phyloP scores from a whole-genome alignment of 1,139 yeast species.

The Geotrichum klebahnii region DNA sequence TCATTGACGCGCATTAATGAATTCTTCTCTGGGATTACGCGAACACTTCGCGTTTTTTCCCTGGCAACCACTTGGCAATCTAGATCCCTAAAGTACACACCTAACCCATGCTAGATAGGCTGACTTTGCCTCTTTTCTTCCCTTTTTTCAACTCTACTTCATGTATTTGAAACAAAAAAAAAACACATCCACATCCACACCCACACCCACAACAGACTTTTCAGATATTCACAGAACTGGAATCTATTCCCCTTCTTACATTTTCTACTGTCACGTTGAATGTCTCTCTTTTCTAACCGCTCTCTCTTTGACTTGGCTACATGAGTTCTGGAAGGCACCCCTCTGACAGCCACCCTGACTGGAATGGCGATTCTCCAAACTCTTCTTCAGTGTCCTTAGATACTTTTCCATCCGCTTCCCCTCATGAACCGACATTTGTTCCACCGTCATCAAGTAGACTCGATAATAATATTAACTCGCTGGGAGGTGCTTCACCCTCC shows the following conservation, averaged over 20 bases:
- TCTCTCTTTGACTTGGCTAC: neutral
- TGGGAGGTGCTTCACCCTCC: neutral
- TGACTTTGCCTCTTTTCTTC: no score
- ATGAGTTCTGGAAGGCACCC: slow-evolving; percentile 7
- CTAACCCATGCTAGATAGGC: no score
- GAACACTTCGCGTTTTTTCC: no score
- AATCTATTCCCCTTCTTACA: slow-evolving; percentile 40
- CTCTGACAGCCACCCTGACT: neutral
- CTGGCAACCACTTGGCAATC: no score
- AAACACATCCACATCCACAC: no score
- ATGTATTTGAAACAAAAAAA: no score
- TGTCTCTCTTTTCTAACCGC: neutral
- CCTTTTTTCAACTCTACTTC: no score
- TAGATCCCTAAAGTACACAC: no score
- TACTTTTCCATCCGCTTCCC: neutral
- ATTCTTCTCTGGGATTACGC: no score
- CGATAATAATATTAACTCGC: neutral
- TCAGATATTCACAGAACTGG: neutral
- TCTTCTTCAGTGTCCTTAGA: neutral
- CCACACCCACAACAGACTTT: neutral
- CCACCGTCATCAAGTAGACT: no score
- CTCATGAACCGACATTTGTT: no score
- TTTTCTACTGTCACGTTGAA: slow-evolving; percentile 19
- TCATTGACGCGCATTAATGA: no score
- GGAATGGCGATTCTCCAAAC: neutral